Evolutionary conservation across 2,329 filamentous ascomycete genomes (phyloP).

Genomic region (Claviceps purpurea): DNA sequence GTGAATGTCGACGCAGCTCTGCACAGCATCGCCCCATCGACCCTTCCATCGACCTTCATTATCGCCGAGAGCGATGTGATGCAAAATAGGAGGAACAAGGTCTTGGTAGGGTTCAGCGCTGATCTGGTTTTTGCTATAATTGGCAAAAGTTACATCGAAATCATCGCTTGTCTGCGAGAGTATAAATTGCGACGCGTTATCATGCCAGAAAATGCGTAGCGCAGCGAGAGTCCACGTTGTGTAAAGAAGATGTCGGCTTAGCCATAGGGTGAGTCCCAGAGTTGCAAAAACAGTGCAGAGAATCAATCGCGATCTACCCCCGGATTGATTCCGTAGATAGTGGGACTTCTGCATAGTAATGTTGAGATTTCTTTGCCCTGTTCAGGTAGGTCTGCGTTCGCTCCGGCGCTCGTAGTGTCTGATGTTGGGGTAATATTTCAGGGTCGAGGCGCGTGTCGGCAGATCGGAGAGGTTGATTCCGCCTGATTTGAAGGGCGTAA

Average conservation of each 20-base stretch:
- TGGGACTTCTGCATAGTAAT: slow-evolving; percentile 6
- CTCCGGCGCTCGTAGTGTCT: background rate
- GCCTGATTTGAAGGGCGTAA: background rate
- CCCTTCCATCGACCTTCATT: slow-evolving; percentile 8
- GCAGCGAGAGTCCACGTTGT: slow-evolving; percentile 17
- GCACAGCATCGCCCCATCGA: slow-evolving; percentile 17
- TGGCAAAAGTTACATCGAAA: slow-evolving; percentile 21
- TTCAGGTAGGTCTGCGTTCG: background rate
- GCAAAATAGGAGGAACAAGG: slow-evolving; percentile 20
- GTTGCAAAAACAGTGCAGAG: slow-evolving; percentile 5
- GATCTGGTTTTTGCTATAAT: slow-evolving; percentile 17
- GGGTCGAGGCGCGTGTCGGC: background rate
- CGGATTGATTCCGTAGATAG: slow-evolving; percentile 2
- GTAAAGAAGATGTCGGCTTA: slow-evolving; percentile 11
- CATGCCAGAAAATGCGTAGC: slow-evolving; percentile 15
- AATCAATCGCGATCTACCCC: slow-evolving; percentile 3
- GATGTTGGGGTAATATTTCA: background rate
- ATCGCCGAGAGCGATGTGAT: slow-evolving; percentile 21
- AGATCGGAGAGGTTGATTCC: background rate
- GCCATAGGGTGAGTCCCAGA: slow-evolving; percentile 5
- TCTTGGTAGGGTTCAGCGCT: slow-evolving; percentile 16
- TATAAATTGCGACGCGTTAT: slow-evolving; percentile 13
- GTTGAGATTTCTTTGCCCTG: background rate
- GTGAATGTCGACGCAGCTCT: slow-evolving; percentile 20
- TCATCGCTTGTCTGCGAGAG: slow-evolving; percentile 14